Evolutionary conservation across 2,329 filamentous ascomycete genomes (phyloP), one percentile per base, ranked within the genome.

Genomic region (Talaromyces rugulosus): DNA sequence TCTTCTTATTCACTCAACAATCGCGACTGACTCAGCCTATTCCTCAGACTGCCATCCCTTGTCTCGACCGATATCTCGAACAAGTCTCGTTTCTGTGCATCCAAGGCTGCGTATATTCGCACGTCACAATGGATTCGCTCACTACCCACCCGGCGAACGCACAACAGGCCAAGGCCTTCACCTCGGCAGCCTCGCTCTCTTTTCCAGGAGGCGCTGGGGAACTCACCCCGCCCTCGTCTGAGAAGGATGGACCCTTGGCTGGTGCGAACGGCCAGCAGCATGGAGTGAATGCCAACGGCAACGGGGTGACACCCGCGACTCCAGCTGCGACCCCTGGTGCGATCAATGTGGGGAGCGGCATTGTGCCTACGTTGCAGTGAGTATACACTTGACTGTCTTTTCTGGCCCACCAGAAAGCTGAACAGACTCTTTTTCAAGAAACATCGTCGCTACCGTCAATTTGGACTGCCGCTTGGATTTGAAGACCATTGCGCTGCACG

Each of bases 401-500:
- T 76, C 72, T 74, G 75, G 74, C 70, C 70, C 70, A 77, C 75
- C 78, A 79, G 74, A 78, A 75, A 75, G 78, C 81, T 82, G 81
- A 82, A 81, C 76, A 73, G 76, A 67, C 63, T 66, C 65, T 63
- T 65, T 65, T 67, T 69, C 56, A 92, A 96, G 92, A 88, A 97
- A 98, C 83, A 96, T 98, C 81, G 94, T 98, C 79, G 94, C 95
- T 69, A 99, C 95, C 70, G 95, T 98, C 83, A 98, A 98, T 79
- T 86, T 98, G 74, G 92, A 96, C 83, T 97, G 94, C 81, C 93
- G 94, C 71, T 83, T 98, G 81, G 95, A 99, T 77, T 85, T 99
- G 70, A 98, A 98, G 89, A 98, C 95, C 71, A 98, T 99, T 77
- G 95, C 95, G 71, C 85, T 98, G 76, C 95, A 99, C 80, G 95